Evolutionary conservation across 306 rosid genomes (phyloP).

Genomic region (Castanospermum australe): DNA sequence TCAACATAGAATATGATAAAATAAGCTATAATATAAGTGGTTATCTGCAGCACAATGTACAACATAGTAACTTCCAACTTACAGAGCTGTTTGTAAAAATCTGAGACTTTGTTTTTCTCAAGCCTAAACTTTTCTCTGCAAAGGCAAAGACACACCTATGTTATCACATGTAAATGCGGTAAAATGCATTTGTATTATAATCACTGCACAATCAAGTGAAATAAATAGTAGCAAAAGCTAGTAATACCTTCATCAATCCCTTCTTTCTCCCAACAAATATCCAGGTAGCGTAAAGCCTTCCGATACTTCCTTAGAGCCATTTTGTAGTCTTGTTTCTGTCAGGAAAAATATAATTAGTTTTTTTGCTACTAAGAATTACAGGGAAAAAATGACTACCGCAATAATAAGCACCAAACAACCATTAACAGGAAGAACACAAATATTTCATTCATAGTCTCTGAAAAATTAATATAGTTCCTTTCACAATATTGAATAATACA

Average conservation of each 20-base stretch:
- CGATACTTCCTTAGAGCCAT: constrained; percentile 83
- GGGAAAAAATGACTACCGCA: neutral
- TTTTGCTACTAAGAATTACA: neutral
- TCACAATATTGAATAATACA: neutral
- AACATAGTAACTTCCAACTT: constrained; percentile 40
- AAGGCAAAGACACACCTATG: constrained; percentile 11
- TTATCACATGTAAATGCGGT: neutral
- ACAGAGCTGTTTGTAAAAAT: constrained; percentile 92
- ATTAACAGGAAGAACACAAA: constrained; percentile 1
- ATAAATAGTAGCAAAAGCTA: neutral
- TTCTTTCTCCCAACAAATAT: constrained; percentile 94
- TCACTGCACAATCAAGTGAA: neutral
- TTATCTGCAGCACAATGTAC: neutral
- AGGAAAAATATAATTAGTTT: neutral
- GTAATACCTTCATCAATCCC: constrained; percentile 78
- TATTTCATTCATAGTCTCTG: neutral
- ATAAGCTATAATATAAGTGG: neutral
- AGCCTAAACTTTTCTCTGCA: constrained; percentile 68
- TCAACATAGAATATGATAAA: neutral
- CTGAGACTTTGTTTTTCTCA: constrained; percentile 89
- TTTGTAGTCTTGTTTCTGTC: constrained; percentile 81
- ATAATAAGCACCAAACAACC: neutral
- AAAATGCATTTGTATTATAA: neutral
- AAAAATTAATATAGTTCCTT: neutral
- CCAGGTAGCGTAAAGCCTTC: constrained; percentile 79